Conservation (phyloP, 768 basidiomycete genomes). For the Suillus bovinus region DNA sequence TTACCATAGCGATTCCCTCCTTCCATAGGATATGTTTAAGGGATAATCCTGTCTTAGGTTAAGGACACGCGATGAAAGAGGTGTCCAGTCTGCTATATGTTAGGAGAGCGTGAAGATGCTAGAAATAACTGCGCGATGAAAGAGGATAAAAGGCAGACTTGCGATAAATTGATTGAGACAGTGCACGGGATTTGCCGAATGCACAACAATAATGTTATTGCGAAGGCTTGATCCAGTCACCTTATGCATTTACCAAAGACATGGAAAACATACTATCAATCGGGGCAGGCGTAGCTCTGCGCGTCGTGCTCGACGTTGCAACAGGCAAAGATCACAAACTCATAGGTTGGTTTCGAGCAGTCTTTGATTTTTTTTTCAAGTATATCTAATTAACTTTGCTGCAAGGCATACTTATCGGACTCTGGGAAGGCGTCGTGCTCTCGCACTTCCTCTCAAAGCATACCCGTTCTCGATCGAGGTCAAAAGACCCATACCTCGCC, state of each 20-base stretch:
- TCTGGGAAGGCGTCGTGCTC: slow-evolving; percentile 79
- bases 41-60: neutral
- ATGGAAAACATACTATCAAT: slow-evolving; percentile 78
- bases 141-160: too few relatives aligned
- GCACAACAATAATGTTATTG: neutral
- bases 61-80: neutral
- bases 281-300: slow-evolving; percentile 63
- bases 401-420: slow-evolving; percentile 66
- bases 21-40: neutral
- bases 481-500: slow-evolving; percentile 69
- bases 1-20: neutral
- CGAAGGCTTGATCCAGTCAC: neutral
- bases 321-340: slow-evolving; percentile 33
- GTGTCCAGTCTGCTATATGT: neutral
- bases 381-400: slow-evolving; percentile 29
- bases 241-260: slow-evolving; percentile 18
- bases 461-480: slow-evolving; percentile 40
- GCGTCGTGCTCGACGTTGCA: slow-evolving; percentile 57
- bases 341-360: slow-evolving; percentile 24
- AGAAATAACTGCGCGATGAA: too few relatives aligned
- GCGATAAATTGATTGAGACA: too few relatives aligned
- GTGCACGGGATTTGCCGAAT: neutral
- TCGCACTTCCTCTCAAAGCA: slow-evolving; percentile 70
- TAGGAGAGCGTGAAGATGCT: neutral
- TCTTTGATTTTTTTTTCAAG: neutral